phyloP scores from a whole-genome alignment of 2,329 filamentous ascomycete genomes.

The Colletotrichum tabaci region DNA sequence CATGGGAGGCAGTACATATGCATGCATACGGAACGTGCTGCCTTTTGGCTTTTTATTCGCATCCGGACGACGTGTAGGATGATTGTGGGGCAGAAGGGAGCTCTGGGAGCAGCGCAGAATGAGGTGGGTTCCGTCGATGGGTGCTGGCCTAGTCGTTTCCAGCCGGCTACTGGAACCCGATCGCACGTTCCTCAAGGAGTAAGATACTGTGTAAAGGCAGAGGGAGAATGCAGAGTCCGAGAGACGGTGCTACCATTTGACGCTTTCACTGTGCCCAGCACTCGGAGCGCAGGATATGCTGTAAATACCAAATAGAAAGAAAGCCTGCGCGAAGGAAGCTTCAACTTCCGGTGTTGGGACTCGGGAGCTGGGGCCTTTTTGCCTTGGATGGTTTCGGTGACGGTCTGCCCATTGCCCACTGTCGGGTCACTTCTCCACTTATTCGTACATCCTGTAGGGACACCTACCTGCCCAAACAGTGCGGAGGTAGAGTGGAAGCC shows the following conservation, averaged over 20 bases:
- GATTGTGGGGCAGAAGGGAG: slow-evolving; percentile 19
- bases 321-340: background rate
- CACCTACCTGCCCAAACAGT: background rate
- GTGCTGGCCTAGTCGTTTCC: background rate
- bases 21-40: slow-evolving; percentile 12
- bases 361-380: slow-evolving; percentile 4
- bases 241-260: background rate
- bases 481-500: slow-evolving; percentile 23
- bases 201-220: background rate
- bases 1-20: slow-evolving; percentile 13
- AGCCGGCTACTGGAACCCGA: background rate
- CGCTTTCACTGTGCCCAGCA: background rate
- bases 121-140: too few relatives aligned
- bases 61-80: slow-evolving; percentile 36
- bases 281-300: background rate
- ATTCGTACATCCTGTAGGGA: too few relatives aligned
- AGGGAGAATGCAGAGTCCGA: background rate
- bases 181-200: background rate
- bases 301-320: background rate
- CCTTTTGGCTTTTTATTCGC: slow-evolving; percentile 4
- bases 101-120: background rate
- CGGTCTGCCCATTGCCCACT: slow-evolving; percentile 35
- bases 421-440: slow-evolving; percentile 8
- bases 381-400: slow-evolving; percentile 24
- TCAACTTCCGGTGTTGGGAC: background rate